phyloP scores from a whole-genome alignment of 192 early-diverging fungal genomes.

The Umbelopsis sp. region DNA sequence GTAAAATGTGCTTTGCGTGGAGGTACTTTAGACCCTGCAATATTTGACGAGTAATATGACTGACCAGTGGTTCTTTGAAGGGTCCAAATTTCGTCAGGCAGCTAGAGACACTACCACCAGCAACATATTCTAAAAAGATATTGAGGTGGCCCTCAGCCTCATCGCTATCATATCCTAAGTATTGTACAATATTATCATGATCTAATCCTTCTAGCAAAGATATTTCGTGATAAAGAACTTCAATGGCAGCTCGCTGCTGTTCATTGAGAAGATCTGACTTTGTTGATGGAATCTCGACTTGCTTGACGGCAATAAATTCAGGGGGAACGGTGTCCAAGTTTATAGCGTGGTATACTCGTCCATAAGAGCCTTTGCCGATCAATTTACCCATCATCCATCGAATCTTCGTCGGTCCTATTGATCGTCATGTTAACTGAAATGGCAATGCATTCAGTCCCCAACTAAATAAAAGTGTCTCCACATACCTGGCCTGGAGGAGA shows the following conservation, averaged over 20 bases:
- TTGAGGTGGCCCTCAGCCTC: slow-evolving; percentile 66
- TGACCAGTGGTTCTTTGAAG: slow-evolving; percentile 73
- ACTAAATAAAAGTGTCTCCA: background rate
- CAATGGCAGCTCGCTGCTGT: slow-evolving; percentile 44
- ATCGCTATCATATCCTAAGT: slow-evolving; percentile 74
- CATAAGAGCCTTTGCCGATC: slow-evolving; percentile 86
- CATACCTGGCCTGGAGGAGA: slow-evolving; percentile 19
- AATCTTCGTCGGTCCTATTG: slow-evolving; percentile 47
- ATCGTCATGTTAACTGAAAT: background rate
- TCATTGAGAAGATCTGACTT: slow-evolving; percentile 49
- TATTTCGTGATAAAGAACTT: slow-evolving; percentile 75
- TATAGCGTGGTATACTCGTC: slow-evolving; percentile 75
- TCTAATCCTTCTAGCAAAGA: slow-evolving; percentile 75
- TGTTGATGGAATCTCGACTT: slow-evolving; percentile 68
- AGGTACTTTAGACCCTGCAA: slow-evolving; percentile 84
- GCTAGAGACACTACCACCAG: slow-evolving; percentile 86
- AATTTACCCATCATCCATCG: slow-evolving; percentile 76
- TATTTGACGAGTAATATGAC: slow-evolving; percentile 81
- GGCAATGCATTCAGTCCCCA: background rate
- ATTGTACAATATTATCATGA: slow-evolving; percentile 93
- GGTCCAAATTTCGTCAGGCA: slow-evolving; percentile 73
- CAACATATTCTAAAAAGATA: slow-evolving; percentile 97
- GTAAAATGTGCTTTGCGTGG: slow-evolving; percentile 74
- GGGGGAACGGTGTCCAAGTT: slow-evolving; percentile 59
- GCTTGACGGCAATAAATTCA: slow-evolving; percentile 85